Conservation (phyloP, 805 yeast species). For the Sugiyamaella marilandica region DNA sequence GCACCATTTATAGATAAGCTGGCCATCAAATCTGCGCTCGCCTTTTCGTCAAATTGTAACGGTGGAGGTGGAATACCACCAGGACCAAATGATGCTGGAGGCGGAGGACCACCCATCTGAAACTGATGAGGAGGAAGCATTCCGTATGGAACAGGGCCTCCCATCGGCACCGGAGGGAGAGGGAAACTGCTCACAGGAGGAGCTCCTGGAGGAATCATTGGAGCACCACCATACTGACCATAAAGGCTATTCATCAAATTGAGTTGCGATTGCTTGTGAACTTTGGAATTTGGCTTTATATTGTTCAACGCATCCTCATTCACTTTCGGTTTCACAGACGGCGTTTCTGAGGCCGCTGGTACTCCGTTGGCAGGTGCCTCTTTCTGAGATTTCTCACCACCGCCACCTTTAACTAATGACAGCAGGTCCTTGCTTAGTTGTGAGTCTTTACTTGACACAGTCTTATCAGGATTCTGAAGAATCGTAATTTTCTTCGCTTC, state of each 20-base stretch:
- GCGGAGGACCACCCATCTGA: slow-evolving; percentile 20
- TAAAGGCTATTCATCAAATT: slow-evolving; percentile 21
- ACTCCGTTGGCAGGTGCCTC: not conserved
- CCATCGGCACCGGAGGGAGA: slow-evolving; percentile 21
- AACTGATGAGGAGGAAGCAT: slow-evolving; percentile 9
- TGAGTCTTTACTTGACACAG: not conserved
- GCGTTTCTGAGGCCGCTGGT: not conserved
- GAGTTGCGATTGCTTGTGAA: slow-evolving; percentile 14
- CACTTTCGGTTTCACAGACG: slow-evolving; percentile 1
- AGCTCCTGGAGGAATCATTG: slow-evolving; percentile 1
- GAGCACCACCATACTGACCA: slow-evolving; percentile 18
- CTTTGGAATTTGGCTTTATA: slow-evolving; percentile 16
- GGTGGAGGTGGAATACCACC: slow-evolving; percentile 6
- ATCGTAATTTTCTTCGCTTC: not conserved
- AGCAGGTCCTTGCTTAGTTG: slow-evolving; percentile 26
- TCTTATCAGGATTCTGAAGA: not conserved
- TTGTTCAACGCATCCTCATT: slow-evolving; percentile 18
- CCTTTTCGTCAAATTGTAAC: slow-evolving; percentile 17
- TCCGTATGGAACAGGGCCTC: slow-evolving; percentile 7
- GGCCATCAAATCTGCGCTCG: slow-evolving; percentile 24
- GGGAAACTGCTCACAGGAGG: slow-evolving; percentile 27
- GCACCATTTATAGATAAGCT: slow-evolving; percentile 18
- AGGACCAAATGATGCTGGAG: slow-evolving; percentile 17
- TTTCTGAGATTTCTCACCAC: not conserved
- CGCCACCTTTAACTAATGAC: slow-evolving; percentile 14